Evolutionary conservation across 2,329 filamentous ascomycete species (phyloP), one percentile per base, ranked within the genome.

Genomic region (Endothia cerciana): DNA sequence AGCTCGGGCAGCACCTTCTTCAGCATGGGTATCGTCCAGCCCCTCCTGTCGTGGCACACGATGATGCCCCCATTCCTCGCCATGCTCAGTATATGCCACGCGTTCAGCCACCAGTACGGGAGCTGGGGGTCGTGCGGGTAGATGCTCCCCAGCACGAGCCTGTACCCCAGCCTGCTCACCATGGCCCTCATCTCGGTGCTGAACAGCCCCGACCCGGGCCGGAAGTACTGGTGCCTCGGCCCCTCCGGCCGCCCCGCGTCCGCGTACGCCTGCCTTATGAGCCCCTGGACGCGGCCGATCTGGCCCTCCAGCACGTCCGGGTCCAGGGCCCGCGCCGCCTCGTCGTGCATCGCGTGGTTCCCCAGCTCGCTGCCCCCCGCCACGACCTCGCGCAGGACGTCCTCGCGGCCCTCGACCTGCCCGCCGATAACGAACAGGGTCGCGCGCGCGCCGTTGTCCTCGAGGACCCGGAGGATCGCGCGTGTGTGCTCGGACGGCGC

Each of bases 111-210:
- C 70, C 87, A 84, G 72, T 85, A 89, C 11, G 82, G 81, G 65
- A 97, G 89, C 81, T 96, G 93, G n/a, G 93, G 89, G 78, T 97
- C 93, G 79, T 97, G 93, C 5, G 93, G 93, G 77, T 96, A 97
- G 49, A 97, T 89, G 76, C 88, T 89, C 2, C 93, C 93, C 47
- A 97, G 79, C n/a, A 93, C 89, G 61, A 95, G 82, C 60, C 83
- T 82, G 76, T 92, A 94, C 4, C 88, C 89, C 68, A 93, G 74
- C 61, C 78, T 81, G 41, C 78, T 78, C 8, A 92, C 77, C 43
- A 90, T 74, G 41, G 78, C 76, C 25, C 91, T 82, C 88, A 97
- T 94, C 22, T 85, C 77, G 51, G 81, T 80, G 72, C 85, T 93
- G 79, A 97, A 97, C 76, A 96, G 89, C 17, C 93, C 93, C 0